Evolutionary conservation across 257 asterid genomes (phyloP).

Genomic region (Scutellaria barbata): DNA sequence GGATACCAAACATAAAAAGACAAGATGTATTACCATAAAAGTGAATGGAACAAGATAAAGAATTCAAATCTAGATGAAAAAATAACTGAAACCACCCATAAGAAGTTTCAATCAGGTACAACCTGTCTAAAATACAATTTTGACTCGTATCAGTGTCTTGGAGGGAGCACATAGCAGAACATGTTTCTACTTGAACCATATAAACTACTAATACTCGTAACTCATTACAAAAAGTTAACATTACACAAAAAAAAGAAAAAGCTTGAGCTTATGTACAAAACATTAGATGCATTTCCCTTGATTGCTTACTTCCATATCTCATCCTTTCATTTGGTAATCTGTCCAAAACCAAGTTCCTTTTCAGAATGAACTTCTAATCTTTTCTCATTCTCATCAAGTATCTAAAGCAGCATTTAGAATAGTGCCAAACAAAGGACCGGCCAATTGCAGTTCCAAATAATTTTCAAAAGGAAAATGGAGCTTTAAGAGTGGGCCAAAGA

Average conservation of each 20-base stretch:
- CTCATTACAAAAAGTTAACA: not conserved
- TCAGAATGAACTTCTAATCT: not conserved
- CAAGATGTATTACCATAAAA: not conserved
- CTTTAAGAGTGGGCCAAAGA: conserved; percentile 1
- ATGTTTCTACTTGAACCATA: not conserved
- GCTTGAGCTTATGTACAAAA: conserved; percentile 7
- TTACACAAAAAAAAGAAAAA: conserved; percentile 4
- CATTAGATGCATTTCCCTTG: not conserved
- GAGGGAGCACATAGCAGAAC: not conserved
- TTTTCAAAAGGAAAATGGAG: not conserved
- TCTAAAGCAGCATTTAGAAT: conserved; percentile 19
- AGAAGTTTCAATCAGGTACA: not conserved
- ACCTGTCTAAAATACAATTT: conserved; percentile 1
- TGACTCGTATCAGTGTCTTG: not conserved
- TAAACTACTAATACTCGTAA: not conserved
- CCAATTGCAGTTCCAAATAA: not conserved
- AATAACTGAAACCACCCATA: not conserved
- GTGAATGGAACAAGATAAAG: not conserved
- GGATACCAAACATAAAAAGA: not conserved
- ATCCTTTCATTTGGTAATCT: not conserved
- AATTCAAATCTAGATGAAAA: conserved; percentile 19
- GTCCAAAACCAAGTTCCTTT: conserved; percentile 26
- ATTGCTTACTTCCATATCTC: not conserved
- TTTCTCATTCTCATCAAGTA: conserved; percentile 1
- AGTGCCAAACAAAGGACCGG: not conserved